Conservation (phyloP, 1,284 basidiomycete species). For the Ceraceosorus guamensis region DNA sequence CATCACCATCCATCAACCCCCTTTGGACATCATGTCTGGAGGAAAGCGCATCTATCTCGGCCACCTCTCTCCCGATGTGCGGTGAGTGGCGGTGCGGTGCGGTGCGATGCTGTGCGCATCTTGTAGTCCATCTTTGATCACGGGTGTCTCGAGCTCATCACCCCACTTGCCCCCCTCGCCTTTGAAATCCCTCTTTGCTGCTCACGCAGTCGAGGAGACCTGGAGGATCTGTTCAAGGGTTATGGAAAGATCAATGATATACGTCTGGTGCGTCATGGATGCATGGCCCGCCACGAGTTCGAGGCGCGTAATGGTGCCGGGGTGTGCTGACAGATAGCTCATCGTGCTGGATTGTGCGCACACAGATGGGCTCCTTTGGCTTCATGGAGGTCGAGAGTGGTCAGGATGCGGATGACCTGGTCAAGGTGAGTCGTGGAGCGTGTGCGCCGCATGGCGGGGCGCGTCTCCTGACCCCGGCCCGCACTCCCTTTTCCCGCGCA, state of each 20-base stretch:
- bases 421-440: conserved; percentile 28
- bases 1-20: too few relatives aligned
- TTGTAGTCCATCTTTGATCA: too few relatives aligned
- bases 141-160: too few relatives aligned
- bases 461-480: too few relatives aligned
- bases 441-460: too few relatives aligned
- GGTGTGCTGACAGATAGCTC: background rate
- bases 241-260: conserved; percentile 32
- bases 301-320: background rate
- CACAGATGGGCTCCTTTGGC: conserved; percentile 42
- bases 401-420: conserved; percentile 45
- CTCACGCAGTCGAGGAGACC: conserved; percentile 17
- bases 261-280: conserved; percentile 1
- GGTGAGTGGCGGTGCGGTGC: conserved; percentile 10
- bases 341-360: conserved; percentile 1
- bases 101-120: too few relatives aligned
- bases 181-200: background rate
- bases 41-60: conserved; percentile 40
- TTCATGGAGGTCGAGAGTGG: conserved; percentile 45
- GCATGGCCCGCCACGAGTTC: background rate
- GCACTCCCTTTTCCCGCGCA: background rate
- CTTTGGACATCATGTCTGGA: too few relatives aligned
- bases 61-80: conserved; percentile 35
- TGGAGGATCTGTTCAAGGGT: conserved; percentile 44
- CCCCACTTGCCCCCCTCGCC: too few relatives aligned